Evolutionary conservation across 2,329 filamentous ascomycete species (phyloP).

Genomic region (Clonostachys chloroleuca): DNA sequence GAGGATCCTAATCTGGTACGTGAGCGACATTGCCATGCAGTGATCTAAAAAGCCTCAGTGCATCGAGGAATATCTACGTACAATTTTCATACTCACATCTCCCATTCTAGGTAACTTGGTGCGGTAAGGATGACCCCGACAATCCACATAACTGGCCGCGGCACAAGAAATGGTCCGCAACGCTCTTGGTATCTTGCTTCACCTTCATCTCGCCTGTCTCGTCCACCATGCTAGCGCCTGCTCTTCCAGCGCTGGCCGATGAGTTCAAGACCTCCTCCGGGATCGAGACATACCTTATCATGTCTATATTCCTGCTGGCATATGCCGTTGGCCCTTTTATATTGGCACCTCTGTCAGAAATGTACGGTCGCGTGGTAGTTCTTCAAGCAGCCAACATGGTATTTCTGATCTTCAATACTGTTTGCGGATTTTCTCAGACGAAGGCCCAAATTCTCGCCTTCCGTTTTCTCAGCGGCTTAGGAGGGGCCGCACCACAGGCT

Average conservation of each 20-base stretch:
- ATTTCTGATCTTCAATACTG: slow-evolving; percentile 51
- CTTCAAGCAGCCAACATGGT: slow-evolving; percentile 39
- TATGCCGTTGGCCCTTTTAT: slow-evolving; percentile 48
- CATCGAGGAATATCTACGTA: not conserved
- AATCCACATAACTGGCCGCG: slow-evolving; percentile 42
- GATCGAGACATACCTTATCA: slow-evolving; percentile 42
- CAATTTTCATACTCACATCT: not conserved
- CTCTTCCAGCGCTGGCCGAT: slow-evolving; percentile 31
- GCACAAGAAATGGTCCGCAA: slow-evolving; percentile 24
- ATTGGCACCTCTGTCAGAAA: slow-evolving; percentile 46
- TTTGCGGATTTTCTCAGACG: slow-evolving; percentile 42
- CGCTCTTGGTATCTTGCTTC: slow-evolving; percentile 27
- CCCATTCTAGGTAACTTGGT: slow-evolving; percentile 30
- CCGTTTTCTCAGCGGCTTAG: slow-evolving; percentile 42
- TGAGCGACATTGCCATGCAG: not conserved
- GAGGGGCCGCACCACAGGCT: slow-evolving; percentile 39
- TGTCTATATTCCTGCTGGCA: slow-evolving; percentile 57
- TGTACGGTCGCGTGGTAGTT: slow-evolving; percentile 40
- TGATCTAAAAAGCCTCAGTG: too few species aligned
- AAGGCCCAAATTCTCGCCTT: slow-evolving; percentile 41
- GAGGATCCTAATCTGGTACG: slow-evolving; percentile 14
- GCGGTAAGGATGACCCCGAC: slow-evolving; percentile 32
- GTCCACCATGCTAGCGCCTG: slow-evolving; percentile 43
- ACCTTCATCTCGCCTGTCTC: slow-evolving; percentile 54
- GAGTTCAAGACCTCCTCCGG: slow-evolving; percentile 36